phyloP scores from a whole-genome alignment of 2,329 filamentous ascomycete species.

The Colletotrichum sp. region DNA sequence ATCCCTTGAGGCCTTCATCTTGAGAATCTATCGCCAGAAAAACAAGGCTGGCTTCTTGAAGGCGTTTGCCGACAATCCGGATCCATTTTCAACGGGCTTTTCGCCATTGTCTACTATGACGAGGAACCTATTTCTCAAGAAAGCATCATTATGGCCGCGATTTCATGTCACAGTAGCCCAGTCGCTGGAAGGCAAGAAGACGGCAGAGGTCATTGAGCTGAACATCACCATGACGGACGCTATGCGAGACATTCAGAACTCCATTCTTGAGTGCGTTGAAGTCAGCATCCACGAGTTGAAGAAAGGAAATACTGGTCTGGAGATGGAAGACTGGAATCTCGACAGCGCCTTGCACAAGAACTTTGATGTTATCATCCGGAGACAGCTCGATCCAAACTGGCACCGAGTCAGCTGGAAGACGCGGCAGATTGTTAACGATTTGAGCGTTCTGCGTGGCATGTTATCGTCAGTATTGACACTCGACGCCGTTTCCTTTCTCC shows the following conservation, averaged over 20 bases:
- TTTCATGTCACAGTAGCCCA: conserved; percentile 92
- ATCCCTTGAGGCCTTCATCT: conserved; percentile 91
- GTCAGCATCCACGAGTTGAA: conserved; percentile 92
- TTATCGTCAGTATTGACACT: conserved; percentile 83
- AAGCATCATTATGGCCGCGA: conserved; percentile 88
- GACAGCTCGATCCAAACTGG: conserved; percentile 96
- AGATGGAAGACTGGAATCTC: conserved; percentile 96
- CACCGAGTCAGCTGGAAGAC: conserved; percentile 96
- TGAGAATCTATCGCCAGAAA: conserved; percentile 91
- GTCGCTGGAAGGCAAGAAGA: conserved; percentile 87
- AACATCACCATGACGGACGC: conserved; percentile 95
- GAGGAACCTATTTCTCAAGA: conserved; percentile 88
- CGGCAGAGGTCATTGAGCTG: conserved; percentile 95
- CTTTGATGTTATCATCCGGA: conserved; percentile 86
- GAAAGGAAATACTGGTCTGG: conserved; percentile 86
- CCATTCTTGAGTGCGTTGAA: conserved; percentile 95
- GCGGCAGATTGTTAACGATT: conserved; percentile 89
- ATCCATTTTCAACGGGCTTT: conserved; percentile 88
- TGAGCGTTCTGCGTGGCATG: conserved; percentile 82
- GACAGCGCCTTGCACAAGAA: conserved; percentile 92
- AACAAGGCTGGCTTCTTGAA: conserved; percentile 95
- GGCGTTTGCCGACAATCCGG: conserved; percentile 92
- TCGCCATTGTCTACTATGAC: conserved; percentile 88
- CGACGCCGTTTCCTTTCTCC: conserved; percentile 89
- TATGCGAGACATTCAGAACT: conserved; percentile 93